Evolutionary conservation across 768 basidiomycete species (phyloP).

Genomic region (Termitomyces sp.): DNA sequence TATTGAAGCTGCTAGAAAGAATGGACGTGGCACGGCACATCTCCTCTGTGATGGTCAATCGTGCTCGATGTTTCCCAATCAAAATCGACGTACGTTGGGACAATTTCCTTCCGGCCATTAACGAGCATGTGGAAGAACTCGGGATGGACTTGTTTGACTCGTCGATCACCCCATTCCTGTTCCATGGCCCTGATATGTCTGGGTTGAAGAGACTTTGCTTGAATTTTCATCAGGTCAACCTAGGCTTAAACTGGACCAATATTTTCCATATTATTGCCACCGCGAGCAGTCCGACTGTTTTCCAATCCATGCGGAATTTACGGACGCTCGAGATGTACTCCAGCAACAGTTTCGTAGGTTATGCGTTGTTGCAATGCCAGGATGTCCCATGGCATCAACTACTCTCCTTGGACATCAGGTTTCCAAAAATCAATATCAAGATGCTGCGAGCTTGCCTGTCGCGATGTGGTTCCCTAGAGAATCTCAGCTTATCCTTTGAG

Average conservation of each 20-base stretch:
- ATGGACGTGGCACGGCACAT: neutral
- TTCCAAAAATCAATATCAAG: neutral
- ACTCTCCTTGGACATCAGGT: neutral
- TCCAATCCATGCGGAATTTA: neutral
- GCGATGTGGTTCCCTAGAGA: neutral
- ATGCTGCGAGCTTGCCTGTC: neutral
- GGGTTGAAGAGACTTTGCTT: neutral
- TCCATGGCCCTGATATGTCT: neutral
- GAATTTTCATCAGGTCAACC: neutral
- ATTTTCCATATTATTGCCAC: neutral
- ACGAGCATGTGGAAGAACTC: neutral
- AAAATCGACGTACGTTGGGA: neutral
- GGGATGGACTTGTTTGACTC: neutral
- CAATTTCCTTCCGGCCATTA: neutral
- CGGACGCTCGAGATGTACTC: neutral
- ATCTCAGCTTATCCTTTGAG: neutral
- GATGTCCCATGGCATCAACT: neutral
- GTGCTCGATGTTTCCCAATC: neutral
- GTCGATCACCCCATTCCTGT: neutral
- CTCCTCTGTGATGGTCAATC: neutral
- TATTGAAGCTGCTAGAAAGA: neutral
- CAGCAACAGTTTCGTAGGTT: neutral
- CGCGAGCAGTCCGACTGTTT: neutral
- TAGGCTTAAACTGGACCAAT: neutral
- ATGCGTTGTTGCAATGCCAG: neutral